Evolutionary conservation across 176 grass and related monocot genomes (phyloP).

Genomic region (Carex parvula): DNA sequence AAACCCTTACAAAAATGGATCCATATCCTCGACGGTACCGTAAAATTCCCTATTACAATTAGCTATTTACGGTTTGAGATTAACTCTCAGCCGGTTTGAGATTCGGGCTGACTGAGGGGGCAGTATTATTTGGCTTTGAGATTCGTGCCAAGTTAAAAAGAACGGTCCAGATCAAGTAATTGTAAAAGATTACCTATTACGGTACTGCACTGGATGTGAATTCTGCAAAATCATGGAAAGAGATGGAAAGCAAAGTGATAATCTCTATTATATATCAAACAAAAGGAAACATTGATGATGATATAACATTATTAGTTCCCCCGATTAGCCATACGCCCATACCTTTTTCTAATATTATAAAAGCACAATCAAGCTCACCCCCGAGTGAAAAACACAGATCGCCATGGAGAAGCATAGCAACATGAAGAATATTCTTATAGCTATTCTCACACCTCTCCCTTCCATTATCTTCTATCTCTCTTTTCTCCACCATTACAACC

Average conservation of each 20-base stretch:
- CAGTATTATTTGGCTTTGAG: no score
- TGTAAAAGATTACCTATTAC: no score
- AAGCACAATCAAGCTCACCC: conserved; percentile 1
- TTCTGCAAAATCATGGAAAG: not conserved
- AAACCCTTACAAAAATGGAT: not conserved
- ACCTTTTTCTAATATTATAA: not conserved
- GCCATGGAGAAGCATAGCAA: conserved; percentile 28
- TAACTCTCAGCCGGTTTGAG: no score
- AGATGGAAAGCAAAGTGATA: not conserved
- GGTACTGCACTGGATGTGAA: no score
- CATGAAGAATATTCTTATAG: conserved; percentile 59
- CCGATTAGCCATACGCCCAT: not conserved
- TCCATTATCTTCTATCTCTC: conserved; percentile 79
- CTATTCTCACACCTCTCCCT: conserved; percentile 66
- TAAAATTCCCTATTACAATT: no score
- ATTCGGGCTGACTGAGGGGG: no score
- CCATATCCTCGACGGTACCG: no score
- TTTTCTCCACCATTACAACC: conserved; percentile 34
- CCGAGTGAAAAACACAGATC: not conserved
- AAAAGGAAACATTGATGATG: not conserved
- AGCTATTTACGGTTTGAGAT: no score
- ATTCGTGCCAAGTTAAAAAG: no score
- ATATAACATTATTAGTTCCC: not conserved
- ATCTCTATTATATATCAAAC: not conserved
- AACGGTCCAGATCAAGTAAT: no score